Evolutionary conservation across 495 filamentous ascomycete species (phyloP).

Genomic region (Aeminium ludgeri): DNA sequence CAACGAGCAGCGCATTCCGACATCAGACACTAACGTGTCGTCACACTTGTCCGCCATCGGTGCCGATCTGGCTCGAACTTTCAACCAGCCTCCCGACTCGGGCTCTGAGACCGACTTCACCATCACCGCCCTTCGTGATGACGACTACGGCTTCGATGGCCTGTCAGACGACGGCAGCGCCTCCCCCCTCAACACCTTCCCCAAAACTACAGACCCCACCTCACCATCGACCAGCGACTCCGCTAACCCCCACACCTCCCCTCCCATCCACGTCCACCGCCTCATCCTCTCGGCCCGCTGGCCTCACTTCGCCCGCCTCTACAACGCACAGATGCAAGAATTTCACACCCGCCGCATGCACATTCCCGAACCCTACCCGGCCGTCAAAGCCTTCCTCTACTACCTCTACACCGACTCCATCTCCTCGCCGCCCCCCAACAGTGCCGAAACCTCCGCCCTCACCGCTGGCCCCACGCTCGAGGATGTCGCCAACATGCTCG

Average conservation of each 20-base stretch:
- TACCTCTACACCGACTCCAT: constrained; percentile 96
- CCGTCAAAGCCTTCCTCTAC: constrained; percentile 86
- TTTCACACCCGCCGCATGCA: constrained; percentile 95
- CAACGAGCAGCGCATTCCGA: constrained; percentile 37
- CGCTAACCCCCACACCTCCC: constrained; percentile 42
- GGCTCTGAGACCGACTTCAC: constrained; percentile 73
- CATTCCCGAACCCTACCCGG: constrained; percentile 87
- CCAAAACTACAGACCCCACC: constrained; percentile 13
- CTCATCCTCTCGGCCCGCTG: constrained; percentile 86
- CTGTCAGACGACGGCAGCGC: constrained; percentile 8
- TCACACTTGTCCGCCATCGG: constrained; percentile 49
- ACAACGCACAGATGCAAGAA: constrained; percentile 85
- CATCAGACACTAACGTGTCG: constrained; percentile 31
- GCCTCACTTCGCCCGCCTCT: constrained; percentile 88
- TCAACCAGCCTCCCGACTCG: constrained; percentile 60
- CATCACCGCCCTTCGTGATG: constrained; percentile 61
- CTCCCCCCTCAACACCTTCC: constrained; percentile 24
- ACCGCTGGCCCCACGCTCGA: constrained; percentile 49
- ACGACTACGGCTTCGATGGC: constrained; percentile 45
- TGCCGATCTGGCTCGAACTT: constrained; percentile 64
- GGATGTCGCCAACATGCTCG: constrained; percentile 86
- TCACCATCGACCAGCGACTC: constrained; percentile 27
- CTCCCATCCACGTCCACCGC: constrained; percentile 83
- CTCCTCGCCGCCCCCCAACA: constrained; percentile 34
- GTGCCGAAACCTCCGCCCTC: constrained; percentile 25